Conservation (phyloP, 2,329 filamentous ascomycete species). For the Aspergillus nomiae region DNA sequence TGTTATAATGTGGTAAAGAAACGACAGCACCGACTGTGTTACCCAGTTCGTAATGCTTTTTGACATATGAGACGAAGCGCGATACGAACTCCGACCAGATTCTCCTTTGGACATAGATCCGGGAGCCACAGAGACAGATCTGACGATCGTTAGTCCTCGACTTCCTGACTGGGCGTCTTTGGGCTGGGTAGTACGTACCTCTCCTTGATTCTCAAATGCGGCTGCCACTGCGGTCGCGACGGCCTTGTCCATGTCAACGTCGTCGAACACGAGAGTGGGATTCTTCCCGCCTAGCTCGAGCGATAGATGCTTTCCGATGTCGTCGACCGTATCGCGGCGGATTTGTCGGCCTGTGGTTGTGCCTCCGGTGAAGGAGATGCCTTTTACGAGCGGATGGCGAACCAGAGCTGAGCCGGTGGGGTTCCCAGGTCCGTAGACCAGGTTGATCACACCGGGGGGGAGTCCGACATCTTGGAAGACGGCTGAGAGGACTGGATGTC, state of each 20-base stretch:
- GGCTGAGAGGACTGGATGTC: slow-evolving; percentile 15
- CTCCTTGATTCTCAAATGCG: slow-evolving; percentile 22
- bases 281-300: slow-evolving; percentile 24
- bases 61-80: slow-evolving; percentile 55
- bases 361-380: slow-evolving; percentile 22
- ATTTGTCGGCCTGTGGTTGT: slow-evolving; percentile 20
- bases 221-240: slow-evolving; percentile 18
- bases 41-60: slow-evolving; percentile 61
- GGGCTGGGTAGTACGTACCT: background rate
- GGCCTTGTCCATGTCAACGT: slow-evolving; percentile 18
- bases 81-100: slow-evolving; percentile 63
- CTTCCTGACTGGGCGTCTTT: background rate
- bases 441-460: slow-evolving; percentile 19
- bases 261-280: slow-evolving; percentile 21
- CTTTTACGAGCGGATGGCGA: slow-evolving; percentile 16
- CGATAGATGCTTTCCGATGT: slow-evolving; percentile 25
- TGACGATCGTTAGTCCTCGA: background rate
- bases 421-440: slow-evolving; percentile 18
- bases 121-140: slow-evolving; percentile 61
- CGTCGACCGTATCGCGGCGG: slow-evolving; percentile 21
- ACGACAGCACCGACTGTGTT: slow-evolving; percentile 52
- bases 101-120: slow-evolving; percentile 64
- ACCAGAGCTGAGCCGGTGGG: slow-evolving; percentile 18
- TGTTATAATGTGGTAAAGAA: slow-evolving; percentile 40
- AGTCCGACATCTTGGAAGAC: slow-evolving; percentile 19